phyloP scores from a whole-genome alignment of 768 basidiomycete species.

The Russula emetica region DNA sequence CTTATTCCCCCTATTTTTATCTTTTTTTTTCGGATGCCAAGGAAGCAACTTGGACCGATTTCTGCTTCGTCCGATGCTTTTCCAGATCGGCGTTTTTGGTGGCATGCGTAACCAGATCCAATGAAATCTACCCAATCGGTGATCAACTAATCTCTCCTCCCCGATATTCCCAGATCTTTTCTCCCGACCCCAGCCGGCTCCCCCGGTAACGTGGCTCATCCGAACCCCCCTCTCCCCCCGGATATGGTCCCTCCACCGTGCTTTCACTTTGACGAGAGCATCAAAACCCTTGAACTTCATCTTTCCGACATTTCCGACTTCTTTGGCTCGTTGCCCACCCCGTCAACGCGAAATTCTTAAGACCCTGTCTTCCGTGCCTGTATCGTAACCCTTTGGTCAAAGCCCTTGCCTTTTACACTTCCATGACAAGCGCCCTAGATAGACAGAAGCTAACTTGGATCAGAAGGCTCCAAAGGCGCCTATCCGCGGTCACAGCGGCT shows the following conservation, averaged over 20 bases:
- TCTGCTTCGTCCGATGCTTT: conserved; percentile 22
- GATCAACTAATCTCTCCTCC: conserved; percentile 28
- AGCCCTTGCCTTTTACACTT: conserved; percentile 16
- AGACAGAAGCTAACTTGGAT: conserved; percentile 22
- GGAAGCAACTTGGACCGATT: background rate
- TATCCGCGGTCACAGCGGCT: conserved; percentile 9
- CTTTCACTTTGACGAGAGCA: background rate
- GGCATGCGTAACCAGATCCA: conserved; percentile 28
- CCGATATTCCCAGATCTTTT: conserved; percentile 28
- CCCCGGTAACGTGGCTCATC: conserved; percentile 24
- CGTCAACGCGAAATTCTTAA: conserved; percentile 1
- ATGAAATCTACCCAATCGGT: conserved; percentile 29
- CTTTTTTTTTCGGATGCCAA: background rate
- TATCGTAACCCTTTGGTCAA: conserved; percentile 3
- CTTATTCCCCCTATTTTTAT: background rate
- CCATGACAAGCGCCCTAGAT: conserved; percentile 19
- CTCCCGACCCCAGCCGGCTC: conserved; percentile 18
- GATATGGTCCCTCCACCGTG: background rate
- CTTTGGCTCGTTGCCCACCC: conserved; percentile 3
- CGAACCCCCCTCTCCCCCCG: background rate
- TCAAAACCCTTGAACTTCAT: background rate
- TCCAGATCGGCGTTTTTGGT: conserved; percentile 29
- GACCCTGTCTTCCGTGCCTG: conserved; percentile 16
- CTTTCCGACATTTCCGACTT: background rate
- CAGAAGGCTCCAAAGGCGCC: conserved; percentile 23